Evolutionary conservation across 2,329 filamentous ascomycete species (phyloP).

Genomic region (Ramichloridium luteum): DNA sequence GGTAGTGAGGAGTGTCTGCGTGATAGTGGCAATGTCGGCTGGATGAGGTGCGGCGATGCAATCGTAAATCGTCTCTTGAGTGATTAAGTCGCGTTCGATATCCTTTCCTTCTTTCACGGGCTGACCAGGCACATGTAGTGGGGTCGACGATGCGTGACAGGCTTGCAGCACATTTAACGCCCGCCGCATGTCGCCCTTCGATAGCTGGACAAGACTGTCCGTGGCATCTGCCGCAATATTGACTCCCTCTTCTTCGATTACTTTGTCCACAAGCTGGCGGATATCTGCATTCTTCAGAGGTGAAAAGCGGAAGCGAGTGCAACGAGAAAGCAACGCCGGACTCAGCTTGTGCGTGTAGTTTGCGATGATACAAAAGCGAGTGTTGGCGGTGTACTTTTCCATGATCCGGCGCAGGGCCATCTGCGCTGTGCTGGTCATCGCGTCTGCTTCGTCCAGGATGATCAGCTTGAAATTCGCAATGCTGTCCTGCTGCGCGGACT

Average conservation of each 20-base stretch:
- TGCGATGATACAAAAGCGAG: constrained; percentile 93
- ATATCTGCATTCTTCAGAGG: constrained; percentile 86
- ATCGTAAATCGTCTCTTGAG: constrained; percentile 84
- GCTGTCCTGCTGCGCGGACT: constrained; percentile 23
- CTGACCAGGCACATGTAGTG: constrained; percentile 37
- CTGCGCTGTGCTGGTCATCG: constrained; percentile 97
- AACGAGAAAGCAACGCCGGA: constrained; percentile 80
- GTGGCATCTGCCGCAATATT: constrained; percentile 71
- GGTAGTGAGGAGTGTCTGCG: constrained; percentile 70
- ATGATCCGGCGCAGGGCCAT: constrained; percentile 96
- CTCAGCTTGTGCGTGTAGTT: constrained; percentile 98
- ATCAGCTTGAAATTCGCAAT: constrained; percentile 86
- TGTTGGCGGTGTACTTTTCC: constrained; percentile 98
- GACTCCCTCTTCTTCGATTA: constrained; percentile 76
- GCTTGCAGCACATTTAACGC: constrained; percentile 93
- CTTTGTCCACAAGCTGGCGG: constrained; percentile 69
- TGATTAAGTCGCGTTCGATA: constrained; percentile 72
- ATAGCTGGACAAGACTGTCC: constrained; percentile 71
- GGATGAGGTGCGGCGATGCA: constrained; percentile 94
- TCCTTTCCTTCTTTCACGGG: constrained; percentile 38
- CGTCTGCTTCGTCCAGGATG: constrained; percentile 95
- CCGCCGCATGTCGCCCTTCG: constrained; percentile 91
- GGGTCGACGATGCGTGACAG: constrained; percentile 81
- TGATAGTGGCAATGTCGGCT: constrained; percentile 71
- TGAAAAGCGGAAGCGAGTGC: constrained; percentile 89